A percentile compares a stretch with the other conserved stretches of the same genome.
Conservation (phyloP, 495 filamentous ascomycete species). For the Saxophila tyrrhenica region DNA sequence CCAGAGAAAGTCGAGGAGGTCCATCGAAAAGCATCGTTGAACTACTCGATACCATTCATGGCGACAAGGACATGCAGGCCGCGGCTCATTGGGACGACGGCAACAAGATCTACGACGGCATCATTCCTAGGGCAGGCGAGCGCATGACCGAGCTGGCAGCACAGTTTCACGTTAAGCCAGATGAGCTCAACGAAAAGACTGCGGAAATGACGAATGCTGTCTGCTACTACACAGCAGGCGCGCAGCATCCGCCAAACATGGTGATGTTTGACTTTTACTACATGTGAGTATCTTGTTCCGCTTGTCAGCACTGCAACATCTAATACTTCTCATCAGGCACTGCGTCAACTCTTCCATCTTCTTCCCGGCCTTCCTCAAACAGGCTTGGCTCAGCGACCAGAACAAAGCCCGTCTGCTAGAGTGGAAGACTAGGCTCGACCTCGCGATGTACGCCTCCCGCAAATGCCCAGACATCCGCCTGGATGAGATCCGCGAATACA, state of each 20-base stretch:
- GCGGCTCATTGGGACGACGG: constrained; percentile 41
- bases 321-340: constrained; percentile 28
- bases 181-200: constrained; percentile 53
- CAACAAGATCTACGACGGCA: constrained; percentile 56
- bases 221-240: constrained; percentile 50
- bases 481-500: constrained; percentile 45
- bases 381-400: constrained; percentile 28
- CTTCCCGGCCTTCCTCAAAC: constrained; percentile 41
- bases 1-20: constrained; percentile 22
- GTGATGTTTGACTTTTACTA: constrained; percentile 74
- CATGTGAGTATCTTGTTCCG: constrained; percentile 31
- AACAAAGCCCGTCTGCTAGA: constrained; percentile 56
- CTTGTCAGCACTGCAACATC: too few species aligned
- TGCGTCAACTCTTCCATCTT: constrained; percentile 53
- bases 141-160: constrained; percentile 50
- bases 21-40: constrained; percentile 40
- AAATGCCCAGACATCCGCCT: constrained; percentile 42
- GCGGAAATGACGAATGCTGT: constrained; percentile 65
- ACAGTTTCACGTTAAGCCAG: constrained; percentile 47
- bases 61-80: constrained; percentile 41
- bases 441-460: constrained; percentile 56
- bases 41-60: constrained; percentile 47
- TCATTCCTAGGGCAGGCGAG: constrained; percentile 48
- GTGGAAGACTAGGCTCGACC: constrained; percentile 62
- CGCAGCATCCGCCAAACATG: constrained; percentile 50